Percentiles rank a stretch among this genome's conserved stretches.
phyloP scores from a whole-genome alignment of 768 basidiomycete species.

The Serpula lacrymans region DNA sequence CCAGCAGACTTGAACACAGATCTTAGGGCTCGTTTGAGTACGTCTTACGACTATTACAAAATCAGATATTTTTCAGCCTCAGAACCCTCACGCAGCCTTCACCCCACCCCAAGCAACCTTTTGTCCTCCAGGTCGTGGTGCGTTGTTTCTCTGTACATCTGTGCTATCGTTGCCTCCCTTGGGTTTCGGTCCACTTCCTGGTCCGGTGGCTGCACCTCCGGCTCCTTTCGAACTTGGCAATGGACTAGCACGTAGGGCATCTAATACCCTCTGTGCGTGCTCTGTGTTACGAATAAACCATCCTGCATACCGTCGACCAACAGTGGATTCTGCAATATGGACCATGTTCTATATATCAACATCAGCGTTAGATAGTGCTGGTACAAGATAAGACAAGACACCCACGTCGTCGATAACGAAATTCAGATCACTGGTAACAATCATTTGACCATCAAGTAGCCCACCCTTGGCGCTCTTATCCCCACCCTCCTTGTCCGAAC shows the following conservation, averaged over 20 bases:
- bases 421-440: constrained; percentile 90
- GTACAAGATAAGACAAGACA: constrained; percentile 4
- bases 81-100: constrained; percentile 26
- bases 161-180: neutral
- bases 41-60: too few species aligned
- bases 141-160: constrained; percentile 17
- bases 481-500: neutral
- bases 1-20: too few species aligned
- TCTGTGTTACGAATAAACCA: constrained; percentile 98
- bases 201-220: constrained; percentile 1
- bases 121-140: constrained; percentile 39
- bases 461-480: constrained; percentile 37
- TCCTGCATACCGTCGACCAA: constrained; percentile 89
- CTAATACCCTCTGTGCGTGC: constrained; percentile 82
- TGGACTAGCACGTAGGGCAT: constrained; percentile 63
- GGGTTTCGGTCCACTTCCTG: neutral
- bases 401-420: constrained; percentile 92
- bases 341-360: constrained; percentile 76
- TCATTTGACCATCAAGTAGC: constrained; percentile 80
- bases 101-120: constrained; percentile 54
- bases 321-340: constrained; percentile 91
- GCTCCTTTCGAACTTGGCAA: constrained; percentile 33
- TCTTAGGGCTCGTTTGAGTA: too few species aligned
- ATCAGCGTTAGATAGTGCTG: neutral
- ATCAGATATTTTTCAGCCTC: too few species aligned